Base-by-base conservation (phyloP, 1,284 basidiomycete species). In the Melampsora larici-populina region DNA sequence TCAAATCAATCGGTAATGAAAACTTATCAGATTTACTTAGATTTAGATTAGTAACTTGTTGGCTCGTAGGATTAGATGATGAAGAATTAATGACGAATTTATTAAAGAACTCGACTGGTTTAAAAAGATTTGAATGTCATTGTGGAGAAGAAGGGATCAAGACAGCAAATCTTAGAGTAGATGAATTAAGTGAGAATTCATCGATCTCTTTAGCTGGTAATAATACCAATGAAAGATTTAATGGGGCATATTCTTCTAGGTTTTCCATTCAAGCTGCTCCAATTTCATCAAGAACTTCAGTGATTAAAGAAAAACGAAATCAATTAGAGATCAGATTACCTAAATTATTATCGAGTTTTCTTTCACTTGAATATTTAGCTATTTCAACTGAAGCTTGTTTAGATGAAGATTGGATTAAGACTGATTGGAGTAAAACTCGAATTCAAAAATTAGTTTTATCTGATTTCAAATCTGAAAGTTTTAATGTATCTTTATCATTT, bases 71-170 rank as follows among this genome's bases (percentile, higher is more conserved):
- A 31, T 24, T 26, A 60, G 24, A 24, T 31, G 55, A 60, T 26
- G 55, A 60, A 60, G 55, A 60, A 31, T 31, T 60, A 17, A n/a
- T 60, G n/a, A 60, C 29, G 6, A 13, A 31, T 26, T 26, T 60
- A 31, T 31, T 60, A 11, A 24, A 26, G n/a, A 60, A 24, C 1
- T 24, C 55, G 26, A 24, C 24, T 26, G 24, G 55, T 26, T 31
- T 60, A 11, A 60, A 60, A 60, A 60, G 55, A 31, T 60, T 60
- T 17, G 55, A 60, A 60, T 60, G 55, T 31, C 55, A 60, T 31
- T 4, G n/a, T 31, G 55, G 24, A 31, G 15, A 46, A 17, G 3
- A 17, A 46, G 43, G 43, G 0, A 46, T 46, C 2, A 46, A 17
- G 15, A 46, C 15, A 17, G 1, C 17, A 17, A 46, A 15, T 17